phyloP scores from a whole-genome alignment of 768 basidiomycete species.

The Mrakia hoshinonis region DNA sequence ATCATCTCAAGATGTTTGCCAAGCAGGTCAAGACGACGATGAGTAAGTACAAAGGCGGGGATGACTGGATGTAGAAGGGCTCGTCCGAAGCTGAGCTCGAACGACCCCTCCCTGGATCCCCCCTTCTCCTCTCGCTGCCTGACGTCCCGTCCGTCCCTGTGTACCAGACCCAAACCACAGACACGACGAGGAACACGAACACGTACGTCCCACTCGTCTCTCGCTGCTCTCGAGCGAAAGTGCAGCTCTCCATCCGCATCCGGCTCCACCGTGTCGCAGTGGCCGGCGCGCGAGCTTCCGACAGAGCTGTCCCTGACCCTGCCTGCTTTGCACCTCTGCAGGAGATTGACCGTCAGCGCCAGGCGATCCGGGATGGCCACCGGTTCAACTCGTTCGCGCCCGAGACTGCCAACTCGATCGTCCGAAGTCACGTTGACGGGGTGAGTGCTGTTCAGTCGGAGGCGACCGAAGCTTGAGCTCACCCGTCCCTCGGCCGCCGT shows the following conservation, averaged over 20 bases:
- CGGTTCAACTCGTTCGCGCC: conserved; percentile 70
- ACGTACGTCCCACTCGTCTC: conserved; percentile 8
- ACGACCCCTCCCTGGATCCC: too few relatives aligned
- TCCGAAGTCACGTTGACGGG: conserved; percentile 72
- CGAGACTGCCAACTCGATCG: conserved; percentile 43
- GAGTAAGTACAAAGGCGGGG: background rate
- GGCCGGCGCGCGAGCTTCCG: too few relatives aligned
- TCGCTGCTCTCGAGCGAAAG: background rate
- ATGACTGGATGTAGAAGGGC: background rate
- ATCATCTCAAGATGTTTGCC: background rate
- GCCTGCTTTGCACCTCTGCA: conserved; percentile 32
- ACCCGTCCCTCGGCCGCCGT: background rate
- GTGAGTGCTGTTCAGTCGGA: background rate
- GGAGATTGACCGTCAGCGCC: conserved; percentile 48
- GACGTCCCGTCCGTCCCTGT: too few relatives aligned
- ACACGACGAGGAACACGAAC: conserved; percentile 53
- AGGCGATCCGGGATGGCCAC: conserved; percentile 66
- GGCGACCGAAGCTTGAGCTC: background rate
- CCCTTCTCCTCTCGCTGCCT: background rate
- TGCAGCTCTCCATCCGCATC: background rate
- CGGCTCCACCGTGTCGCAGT: too few relatives aligned
- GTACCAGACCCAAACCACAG: conserved; percentile 31
- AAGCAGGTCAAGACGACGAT: conserved; percentile 15
- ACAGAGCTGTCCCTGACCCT: background rate
- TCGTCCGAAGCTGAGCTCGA: too few relatives aligned